phyloP scores from a whole-genome alignment of 2,329 filamentous ascomycete genomes.

The Stemphylium lycopersici region DNA sequence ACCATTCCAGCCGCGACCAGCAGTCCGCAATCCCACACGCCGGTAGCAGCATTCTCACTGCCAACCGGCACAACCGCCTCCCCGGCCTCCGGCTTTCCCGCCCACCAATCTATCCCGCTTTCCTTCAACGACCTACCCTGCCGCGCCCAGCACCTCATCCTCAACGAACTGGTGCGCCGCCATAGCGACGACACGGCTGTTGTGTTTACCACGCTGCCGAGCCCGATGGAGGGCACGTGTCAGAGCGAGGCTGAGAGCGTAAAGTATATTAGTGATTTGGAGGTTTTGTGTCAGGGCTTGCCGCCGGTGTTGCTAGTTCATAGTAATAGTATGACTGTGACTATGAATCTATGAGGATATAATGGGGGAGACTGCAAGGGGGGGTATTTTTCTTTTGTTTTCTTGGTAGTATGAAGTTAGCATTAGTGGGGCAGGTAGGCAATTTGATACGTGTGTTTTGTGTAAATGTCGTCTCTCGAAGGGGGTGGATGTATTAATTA shows the following conservation, averaged over 20 bases:
- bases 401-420: not conserved
- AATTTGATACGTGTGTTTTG: not conserved
- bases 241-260: constrained; percentile 72
- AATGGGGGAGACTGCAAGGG: not conserved
- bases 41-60: not conserved
- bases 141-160: constrained; percentile 81
- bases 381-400: no score
- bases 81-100: constrained; percentile 55
- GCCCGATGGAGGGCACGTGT: constrained; percentile 77
- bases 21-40: constrained; percentile 1
- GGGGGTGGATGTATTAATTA: not conserved
- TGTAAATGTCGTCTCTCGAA: not conserved
- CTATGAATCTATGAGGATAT: constrained; percentile 66
- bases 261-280: constrained; percentile 76
- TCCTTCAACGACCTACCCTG: constrained; percentile 88
- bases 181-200: constrained; percentile 66
- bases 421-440: not conserved
- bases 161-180: constrained; percentile 78
- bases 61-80: not conserved
- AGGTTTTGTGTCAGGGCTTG: constrained; percentile 76
- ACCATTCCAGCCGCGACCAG: constrained; percentile 3
- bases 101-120: constrained; percentile 69
- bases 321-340: constrained; percentile 90
- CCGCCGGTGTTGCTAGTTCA: constrained; percentile 80
- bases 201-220: constrained; percentile 81